Conservation (phyloP, 78 protist genomes). For the Dictyostelium intermedium region DNA sequence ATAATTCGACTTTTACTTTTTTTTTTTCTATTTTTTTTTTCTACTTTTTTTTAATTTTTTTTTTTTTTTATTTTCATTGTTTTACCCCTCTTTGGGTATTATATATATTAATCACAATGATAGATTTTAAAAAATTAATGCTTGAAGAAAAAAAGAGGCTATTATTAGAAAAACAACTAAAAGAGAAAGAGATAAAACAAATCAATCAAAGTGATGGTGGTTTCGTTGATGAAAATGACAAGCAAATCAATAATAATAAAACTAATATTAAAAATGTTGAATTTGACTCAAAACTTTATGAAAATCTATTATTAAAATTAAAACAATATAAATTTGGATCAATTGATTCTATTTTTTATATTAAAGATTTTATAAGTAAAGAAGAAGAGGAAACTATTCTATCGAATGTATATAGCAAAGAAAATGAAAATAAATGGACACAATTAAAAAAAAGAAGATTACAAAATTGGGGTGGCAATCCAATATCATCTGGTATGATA, state of each 20-base stretch:
- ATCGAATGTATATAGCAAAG: slow-evolving; percentile 32
- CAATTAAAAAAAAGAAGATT: slow-evolving; percentile 71
- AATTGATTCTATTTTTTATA: slow-evolving; percentile 2
- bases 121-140: slow-evolving; percentile 46
- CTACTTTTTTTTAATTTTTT: not conserved
- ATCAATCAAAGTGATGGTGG: not conserved
- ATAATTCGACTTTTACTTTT: too few species aligned
- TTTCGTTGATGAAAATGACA: not conserved
- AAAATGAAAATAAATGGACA: slow-evolving; percentile 34
- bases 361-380: slow-evolving; percentile 23
- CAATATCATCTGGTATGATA: slow-evolving; percentile 50
- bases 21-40: not conserved
- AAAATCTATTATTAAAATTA: not conserved
- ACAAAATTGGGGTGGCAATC: slow-evolving; percentile 82
- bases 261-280: not conserved
- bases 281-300: not conserved
- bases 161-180: slow-evolving; percentile 8
- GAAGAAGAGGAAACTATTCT: not conserved
- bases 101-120: not conserved
- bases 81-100: too few species aligned
- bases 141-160: slow-evolving; percentile 24
- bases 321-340: not conserved
- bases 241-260: not conserved
- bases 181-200: not conserved
- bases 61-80: not conserved